A percentile compares a stretch with the other conserved stretches of the same genome.
phyloP scores from a whole-genome alignment of 768 basidiomycete genomes.

The Gautieria morchelliformis region DNA sequence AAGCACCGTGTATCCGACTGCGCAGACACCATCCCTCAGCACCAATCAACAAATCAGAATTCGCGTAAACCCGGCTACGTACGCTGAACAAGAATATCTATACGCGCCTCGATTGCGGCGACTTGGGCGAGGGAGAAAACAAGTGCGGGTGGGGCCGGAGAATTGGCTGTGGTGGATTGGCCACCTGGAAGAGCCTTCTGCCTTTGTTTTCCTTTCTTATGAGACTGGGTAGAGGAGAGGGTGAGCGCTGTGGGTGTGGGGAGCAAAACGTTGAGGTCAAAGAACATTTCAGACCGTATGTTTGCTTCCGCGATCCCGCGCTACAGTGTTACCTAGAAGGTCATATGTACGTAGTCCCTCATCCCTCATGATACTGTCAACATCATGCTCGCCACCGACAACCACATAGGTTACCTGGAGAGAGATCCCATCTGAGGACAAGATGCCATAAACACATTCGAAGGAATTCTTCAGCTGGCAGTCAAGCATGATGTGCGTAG shows the following conservation, averaged over 20 bases:
- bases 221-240: not conserved
- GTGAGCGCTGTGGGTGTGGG: not conserved
- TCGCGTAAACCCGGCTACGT: constrained; percentile 15
- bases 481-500: constrained; percentile 66
- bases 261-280: not conserved
- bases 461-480: constrained; percentile 86
- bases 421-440: constrained; percentile 90
- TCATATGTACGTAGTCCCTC: not conserved
- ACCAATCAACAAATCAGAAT: not conserved
- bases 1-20: constrained; percentile 85
- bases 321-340: no score
- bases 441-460: constrained; percentile 93
- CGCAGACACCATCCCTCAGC: constrained; percentile 1
- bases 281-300: not conserved
- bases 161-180: not conserved
- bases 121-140: constrained; percentile 50
- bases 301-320: no score
- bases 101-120: constrained; percentile 44
- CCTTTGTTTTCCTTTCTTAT: not conserved
- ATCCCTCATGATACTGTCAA: constrained; percentile 53
- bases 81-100: constrained; percentile 71
- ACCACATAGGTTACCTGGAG: constrained; percentile 92
- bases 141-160: constrained; percentile 4
- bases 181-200: not conserved
- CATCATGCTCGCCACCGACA: constrained; percentile 91